phyloP scores from a whole-genome alignment of 805 yeast species.

The Hanseniaspora thailandica region DNA sequence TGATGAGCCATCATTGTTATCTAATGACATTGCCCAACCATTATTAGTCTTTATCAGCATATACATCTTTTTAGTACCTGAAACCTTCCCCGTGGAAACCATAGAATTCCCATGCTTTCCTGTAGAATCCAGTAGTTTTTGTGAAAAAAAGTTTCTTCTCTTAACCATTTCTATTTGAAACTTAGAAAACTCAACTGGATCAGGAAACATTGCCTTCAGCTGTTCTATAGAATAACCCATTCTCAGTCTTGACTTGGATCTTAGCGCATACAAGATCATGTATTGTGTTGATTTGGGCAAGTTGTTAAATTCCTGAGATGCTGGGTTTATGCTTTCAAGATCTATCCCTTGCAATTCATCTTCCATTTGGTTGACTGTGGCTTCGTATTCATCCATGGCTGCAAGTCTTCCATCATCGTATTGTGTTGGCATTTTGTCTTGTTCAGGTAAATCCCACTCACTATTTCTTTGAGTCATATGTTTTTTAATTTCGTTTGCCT shows the following conservation, averaged over 20 bases:
- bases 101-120: conserved; percentile 51
- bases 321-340: conserved; percentile 67
- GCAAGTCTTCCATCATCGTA: conserved; percentile 60
- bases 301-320: conserved; percentile 59
- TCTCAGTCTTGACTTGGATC: conserved; percentile 77
- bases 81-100: conserved; percentile 43
- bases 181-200: conserved; percentile 77
- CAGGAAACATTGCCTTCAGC: conserved; percentile 65
- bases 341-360: conserved; percentile 58
- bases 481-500: conserved; percentile 27
- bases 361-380: conserved; percentile 44
- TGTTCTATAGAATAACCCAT: conserved; percentile 94
- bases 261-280: conserved; percentile 68
- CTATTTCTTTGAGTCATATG: conserved; percentile 43
- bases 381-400: conserved; percentile 59
- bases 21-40: conserved; percentile 72
- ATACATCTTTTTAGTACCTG: conserved; percentile 72
- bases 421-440: conserved; percentile 43
- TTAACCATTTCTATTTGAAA: conserved; percentile 90
- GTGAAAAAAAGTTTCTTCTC: conserved; percentile 82
- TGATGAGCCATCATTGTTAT: conserved; percentile 33
- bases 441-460: conserved; percentile 74
- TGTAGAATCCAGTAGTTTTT: conserved; percentile 65
- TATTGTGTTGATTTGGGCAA: conserved; percentile 83
- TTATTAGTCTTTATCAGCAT: conserved; percentile 61